Percentiles rank a stretch among this genome's conserved stretches.
Conservation (phyloP, 768 basidiomycete species). For the Amanita subjunquillea region DNA sequence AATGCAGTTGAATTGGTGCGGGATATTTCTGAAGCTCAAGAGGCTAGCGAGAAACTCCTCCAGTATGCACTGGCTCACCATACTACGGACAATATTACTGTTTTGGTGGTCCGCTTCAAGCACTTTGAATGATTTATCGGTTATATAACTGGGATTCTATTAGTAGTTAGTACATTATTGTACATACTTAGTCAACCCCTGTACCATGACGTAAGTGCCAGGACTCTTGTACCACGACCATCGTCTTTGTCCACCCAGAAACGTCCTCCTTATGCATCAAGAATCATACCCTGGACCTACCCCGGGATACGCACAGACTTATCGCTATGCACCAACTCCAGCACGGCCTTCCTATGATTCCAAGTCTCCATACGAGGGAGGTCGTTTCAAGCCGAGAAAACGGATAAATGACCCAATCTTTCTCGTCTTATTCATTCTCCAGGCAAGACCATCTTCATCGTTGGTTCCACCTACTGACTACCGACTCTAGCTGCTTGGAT, state of each 20-base stretch:
- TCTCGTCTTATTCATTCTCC: slow-evolving; percentile 60
- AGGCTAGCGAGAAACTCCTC: slow-evolving; percentile 64
- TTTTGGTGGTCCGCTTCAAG: slow-evolving; percentile 81
- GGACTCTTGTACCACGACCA: neutral
- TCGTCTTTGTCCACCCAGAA: neutral
- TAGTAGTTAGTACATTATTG: neutral
- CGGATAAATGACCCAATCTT: slow-evolving; percentile 65
- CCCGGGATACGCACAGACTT: slow-evolving; percentile 12
- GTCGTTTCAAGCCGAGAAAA: slow-evolving; percentile 60
- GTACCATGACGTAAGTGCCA: neutral
- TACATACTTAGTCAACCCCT: neutral
- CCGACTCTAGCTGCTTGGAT: slow-evolving; percentile 47
- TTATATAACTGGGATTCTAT: neutral
- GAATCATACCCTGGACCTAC: slow-evolving; percentile 3
- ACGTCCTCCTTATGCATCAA: slow-evolving; percentile 2
- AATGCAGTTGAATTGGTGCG: slow-evolving; percentile 80
- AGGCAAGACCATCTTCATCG: slow-evolving; percentile 26
- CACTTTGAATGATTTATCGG: slow-evolving; percentile 12
- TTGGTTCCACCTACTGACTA: neutral
- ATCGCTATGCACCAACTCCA: slow-evolving; percentile 14
- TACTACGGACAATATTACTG: slow-evolving; percentile 92
- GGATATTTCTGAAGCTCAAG: slow-evolving; percentile 64
- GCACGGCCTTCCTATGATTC: slow-evolving; percentile 18
- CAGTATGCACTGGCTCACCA: slow-evolving; percentile 81
- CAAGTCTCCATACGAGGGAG: slow-evolving; percentile 48